These are phyloP conservation scores for Uronychia binucleata DNA, from an alignment of 73 alveolate genomes.

Conservation along the genomic window DNA sequence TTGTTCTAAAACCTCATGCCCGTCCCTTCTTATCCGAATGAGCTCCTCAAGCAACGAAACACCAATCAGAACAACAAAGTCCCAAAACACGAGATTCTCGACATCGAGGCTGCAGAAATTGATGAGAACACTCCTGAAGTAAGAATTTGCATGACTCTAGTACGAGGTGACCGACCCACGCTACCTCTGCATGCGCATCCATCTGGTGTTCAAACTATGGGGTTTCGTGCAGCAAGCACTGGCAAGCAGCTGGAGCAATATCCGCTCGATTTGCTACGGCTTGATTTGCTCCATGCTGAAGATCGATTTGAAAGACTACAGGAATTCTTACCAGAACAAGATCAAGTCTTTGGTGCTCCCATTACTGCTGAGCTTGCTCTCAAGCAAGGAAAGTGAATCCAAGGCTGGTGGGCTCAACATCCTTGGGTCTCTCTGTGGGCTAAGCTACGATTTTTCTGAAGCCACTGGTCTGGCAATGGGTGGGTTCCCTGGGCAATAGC, in stretches of 20 bases:
- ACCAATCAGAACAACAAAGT: neutral
- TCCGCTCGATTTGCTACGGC: conserved; percentile 73
- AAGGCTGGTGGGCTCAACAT: conserved; percentile 78
- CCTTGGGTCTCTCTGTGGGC: conserved; percentile 73
- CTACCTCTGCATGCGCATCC: conserved; percentile 50
- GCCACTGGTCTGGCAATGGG: neutral
- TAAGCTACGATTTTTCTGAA: conserved; percentile 61
- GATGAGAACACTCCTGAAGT: conserved; percentile 49
- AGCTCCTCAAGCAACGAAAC: conserved; percentile 20
- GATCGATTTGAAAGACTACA: conserved; percentile 48
- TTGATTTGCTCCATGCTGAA: conserved; percentile 72
- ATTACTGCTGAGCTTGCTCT: conserved; percentile 40
- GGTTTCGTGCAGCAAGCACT: conserved; percentile 55
- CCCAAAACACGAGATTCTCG: conserved; percentile 4
- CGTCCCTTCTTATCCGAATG: conserved; percentile 58
- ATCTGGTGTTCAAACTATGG: conserved; percentile 72
- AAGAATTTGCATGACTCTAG: conserved; percentile 11
- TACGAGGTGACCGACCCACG: conserved; percentile 46
- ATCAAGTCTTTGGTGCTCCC: conserved; percentile 55
- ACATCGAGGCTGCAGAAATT: conserved; percentile 34
- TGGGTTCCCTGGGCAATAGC: neutral
- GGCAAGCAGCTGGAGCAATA: conserved; percentile 72
- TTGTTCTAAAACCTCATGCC: conserved; percentile 62
- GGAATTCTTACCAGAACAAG: conserved; percentile 4
- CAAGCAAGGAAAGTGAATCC: conserved; percentile 67